These are phyloP conservation scores for Chalaropsis ovoidea DNA, from an alignment of 2,329 filamentous ascomycete species.

Conservation along the genomic window DNA sequence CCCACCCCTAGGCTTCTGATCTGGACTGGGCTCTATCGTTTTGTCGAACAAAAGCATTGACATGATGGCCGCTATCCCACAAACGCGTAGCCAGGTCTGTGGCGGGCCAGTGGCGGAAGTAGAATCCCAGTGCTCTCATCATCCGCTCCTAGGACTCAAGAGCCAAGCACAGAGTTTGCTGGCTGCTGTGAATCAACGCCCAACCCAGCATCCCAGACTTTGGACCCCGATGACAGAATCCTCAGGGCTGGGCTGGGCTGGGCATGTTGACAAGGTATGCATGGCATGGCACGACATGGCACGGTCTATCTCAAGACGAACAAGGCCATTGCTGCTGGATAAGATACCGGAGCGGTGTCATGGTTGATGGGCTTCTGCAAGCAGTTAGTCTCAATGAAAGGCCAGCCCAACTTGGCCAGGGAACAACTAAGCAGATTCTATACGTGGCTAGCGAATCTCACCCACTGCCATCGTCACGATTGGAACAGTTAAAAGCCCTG, in stretches of 20 bases:
- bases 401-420: background rate
- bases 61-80: background rate
- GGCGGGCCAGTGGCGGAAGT: background rate
- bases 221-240: background rate
- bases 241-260: background rate
- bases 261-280: background rate
- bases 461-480: background rate
- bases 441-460: background rate
- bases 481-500: too few relatives aligned
- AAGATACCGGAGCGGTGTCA: background rate
- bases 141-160: background rate
- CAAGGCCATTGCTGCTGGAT: background rate
- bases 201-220: background rate
- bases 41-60: background rate
- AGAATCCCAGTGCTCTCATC: background rate
- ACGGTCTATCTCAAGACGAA: background rate
- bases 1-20: background rate
- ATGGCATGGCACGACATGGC: background rate
- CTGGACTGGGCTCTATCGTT: background rate
- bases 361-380: background rate
- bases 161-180: too few relatives aligned
- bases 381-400: background rate
- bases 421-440: background rate
- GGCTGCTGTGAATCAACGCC: background rate
- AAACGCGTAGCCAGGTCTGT: background rate